These are phyloP conservation scores for Penicillium coprophilum DNA, from an alignment of 495 filamentous ascomycete genomes.

Conservation along the genomic window DNA sequence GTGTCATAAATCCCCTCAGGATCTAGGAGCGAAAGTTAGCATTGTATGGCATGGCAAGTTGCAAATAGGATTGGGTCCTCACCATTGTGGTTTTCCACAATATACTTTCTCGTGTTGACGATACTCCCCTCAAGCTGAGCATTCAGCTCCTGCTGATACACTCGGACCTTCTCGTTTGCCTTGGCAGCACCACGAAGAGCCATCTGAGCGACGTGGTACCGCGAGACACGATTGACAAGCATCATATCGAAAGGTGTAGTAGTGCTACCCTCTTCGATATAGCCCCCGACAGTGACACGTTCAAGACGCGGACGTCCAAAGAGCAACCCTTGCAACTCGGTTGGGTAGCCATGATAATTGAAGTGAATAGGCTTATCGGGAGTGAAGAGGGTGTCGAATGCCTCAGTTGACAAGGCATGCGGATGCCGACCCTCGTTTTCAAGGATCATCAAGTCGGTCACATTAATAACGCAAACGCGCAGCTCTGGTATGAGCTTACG, in stretches of 20 bases:
- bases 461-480: conserved; percentile 65
- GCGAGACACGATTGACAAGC: conserved; percentile 61
- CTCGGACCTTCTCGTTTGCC: conserved; percentile 51
- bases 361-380: conserved; percentile 59
- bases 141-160: conserved; percentile 47
- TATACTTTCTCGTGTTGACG: conserved; percentile 54
- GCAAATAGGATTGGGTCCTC: conserved; percentile 3
- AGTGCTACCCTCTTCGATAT: conserved; percentile 69
- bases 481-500: conserved; percentile 52
- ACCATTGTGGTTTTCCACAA: conserved; percentile 53
- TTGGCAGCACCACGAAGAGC: conserved; percentile 54
- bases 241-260: conserved; percentile 78
- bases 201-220: conserved; percentile 61
- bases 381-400: conserved; percentile 62
- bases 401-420: conserved; percentile 55
- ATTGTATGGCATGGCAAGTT: not conserved
- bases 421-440: conserved; percentile 60
- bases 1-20: conserved; percentile 56
- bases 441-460: conserved; percentile 72
- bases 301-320: conserved; percentile 56
- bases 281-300: conserved; percentile 59
- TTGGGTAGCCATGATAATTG: conserved; percentile 71
- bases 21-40: conserved; percentile 37
- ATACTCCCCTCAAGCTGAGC: conserved; percentile 52
- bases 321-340: conserved; percentile 62